Evolutionary conservation across 106 monocot genomes (phyloP).

Genomic region (Allium cepa): DNA sequence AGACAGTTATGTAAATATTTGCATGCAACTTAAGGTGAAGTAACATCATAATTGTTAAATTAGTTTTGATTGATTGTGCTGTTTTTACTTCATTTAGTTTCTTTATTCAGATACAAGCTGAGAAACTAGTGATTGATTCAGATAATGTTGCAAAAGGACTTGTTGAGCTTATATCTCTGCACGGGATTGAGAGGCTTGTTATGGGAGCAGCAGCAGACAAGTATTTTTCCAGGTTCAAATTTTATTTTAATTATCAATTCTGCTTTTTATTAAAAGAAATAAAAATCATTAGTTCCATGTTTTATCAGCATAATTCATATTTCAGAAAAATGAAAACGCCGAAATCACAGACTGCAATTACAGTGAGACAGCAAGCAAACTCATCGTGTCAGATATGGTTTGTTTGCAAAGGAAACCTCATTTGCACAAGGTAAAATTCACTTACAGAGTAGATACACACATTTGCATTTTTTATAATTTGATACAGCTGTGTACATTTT

Average conservation of each 20-base stretch:
- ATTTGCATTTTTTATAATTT: too few species aligned
- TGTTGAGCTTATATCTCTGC: slow-evolving; percentile 21
- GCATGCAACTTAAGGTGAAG: slow-evolving; percentile 14
- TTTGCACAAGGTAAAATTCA: slow-evolving; percentile 36
- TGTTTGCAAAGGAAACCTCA: slow-evolving; percentile 46
- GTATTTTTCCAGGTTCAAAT: slow-evolving; percentile 16
- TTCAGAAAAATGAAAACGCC: slow-evolving; percentile 47
- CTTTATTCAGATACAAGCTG: slow-evolving; percentile 24
- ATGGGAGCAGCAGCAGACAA: slow-evolving; percentile 48
- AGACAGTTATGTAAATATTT: slow-evolving; percentile 20
- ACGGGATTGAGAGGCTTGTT: slow-evolving; percentile 39
- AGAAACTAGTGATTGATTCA: slow-evolving; percentile 27
- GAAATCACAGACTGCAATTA: slow-evolving; percentile 35
- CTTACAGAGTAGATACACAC: background rate
- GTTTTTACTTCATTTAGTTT: background rate
- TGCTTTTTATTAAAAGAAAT: background rate
- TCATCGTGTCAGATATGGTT: slow-evolving; percentile 45
- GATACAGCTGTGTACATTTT: too few species aligned
- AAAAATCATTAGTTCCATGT: too few species aligned
- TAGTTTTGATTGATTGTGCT: too few species aligned
- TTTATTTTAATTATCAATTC: background rate
- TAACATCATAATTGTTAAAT: background rate
- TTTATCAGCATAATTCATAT: too few species aligned
- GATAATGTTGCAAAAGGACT: slow-evolving; percentile 39
- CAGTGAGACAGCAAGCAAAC: slow-evolving; percentile 35